Evolutionary conservation across 208 protist genomes (phyloP).

Genomic region (Phytomonas francai): DNA sequence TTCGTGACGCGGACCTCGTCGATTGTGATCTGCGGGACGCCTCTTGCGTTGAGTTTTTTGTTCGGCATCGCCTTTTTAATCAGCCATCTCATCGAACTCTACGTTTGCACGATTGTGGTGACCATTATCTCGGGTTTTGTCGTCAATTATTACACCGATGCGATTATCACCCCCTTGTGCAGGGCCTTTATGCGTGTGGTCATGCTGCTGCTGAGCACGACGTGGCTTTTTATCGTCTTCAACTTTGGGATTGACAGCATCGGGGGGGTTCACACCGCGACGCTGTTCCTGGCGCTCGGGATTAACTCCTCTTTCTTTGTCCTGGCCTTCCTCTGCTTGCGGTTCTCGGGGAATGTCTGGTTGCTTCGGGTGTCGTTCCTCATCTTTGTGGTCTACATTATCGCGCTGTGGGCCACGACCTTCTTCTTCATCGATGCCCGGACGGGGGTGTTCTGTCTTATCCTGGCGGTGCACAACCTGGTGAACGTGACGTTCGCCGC

Average conservation of each 20-base stretch:
- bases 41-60: slow-evolving; percentile 44
- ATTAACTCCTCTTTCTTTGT: slow-evolving; percentile 29
- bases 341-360: slow-evolving; percentile 17
- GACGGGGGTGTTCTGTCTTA: slow-evolving; percentile 57
- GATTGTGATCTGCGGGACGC: slow-evolving; percentile 43
- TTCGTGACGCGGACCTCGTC: slow-evolving; percentile 35
- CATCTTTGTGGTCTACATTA: slow-evolving; percentile 31
- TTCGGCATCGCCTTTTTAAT: slow-evolving; percentile 63
- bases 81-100: slow-evolving; percentile 41
- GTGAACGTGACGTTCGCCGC: slow-evolving; percentile 37
- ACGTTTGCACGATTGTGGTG: slow-evolving; percentile 22
- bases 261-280: slow-evolving; percentile 20
- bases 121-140: slow-evolving; percentile 35
- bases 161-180: slow-evolving; percentile 30
- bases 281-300: slow-evolving; percentile 27
- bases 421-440: slow-evolving; percentile 42
- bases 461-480: slow-evolving; percentile 52
- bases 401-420: slow-evolving; percentile 36
- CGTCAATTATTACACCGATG: slow-evolving; percentile 54
- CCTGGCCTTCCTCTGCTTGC: slow-evolving; percentile 32
- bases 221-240: slow-evolving; percentile 55
- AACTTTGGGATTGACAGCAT: slow-evolving; percentile 43
- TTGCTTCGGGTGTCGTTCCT: slow-evolving; percentile 36
- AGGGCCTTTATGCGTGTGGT: slow-evolving; percentile 32
- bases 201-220: slow-evolving; percentile 40